Base-by-base conservation (phyloP, 2,329 filamentous ascomycete genomes). In the Blastomyces parvus region DNA sequence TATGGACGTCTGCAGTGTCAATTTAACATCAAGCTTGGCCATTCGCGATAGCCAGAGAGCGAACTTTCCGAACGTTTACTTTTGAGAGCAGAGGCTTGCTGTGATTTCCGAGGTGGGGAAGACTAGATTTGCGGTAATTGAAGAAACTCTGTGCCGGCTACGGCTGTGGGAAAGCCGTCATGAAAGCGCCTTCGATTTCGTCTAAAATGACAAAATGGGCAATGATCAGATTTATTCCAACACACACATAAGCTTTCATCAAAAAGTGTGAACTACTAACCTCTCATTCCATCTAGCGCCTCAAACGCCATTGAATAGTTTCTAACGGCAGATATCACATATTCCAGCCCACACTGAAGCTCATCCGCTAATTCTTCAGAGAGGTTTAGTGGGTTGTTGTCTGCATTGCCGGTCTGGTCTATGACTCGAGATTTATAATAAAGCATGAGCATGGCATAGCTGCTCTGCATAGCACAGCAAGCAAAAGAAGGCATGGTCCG, bases 401-500 rank as follows among this genome's bases (percentile, higher is more conserved):
- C 62, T 11, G 63, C 57, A 2, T 71, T 70, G 62, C 63, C 67
- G 7, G 70, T 60, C 33, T 74, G 70, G 48, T 74, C 75, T 57
- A 72, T 69, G n/a, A 76, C 72, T 14, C 74, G 72, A 11, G 74
- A 73, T 63, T 77, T 78, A 66, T 77, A 77, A 62, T 74, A 78
- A 8, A 79, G 70, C 77, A 79, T 80, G 19, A 80, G 68, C 71
- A 79, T 73, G 5, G 77, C 77, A 64, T 80, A 80, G 64, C 77
- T 79, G 50, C 75, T 74, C 65, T 80, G 78, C 77, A 79, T 79
- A 8, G 78, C 71, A 64, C 78, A 80, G 68, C 77, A 79, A 27
- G 78, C 77, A 64, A 79, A 79, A 0, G 76, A 77, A 0, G 78
- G 78, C 77, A 80, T 79, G 1, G 77, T 79, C 6, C 78, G 74